phyloP scores from a whole-genome alignment of 1,139 yeast species.

The Diutina siamensis region DNA sequence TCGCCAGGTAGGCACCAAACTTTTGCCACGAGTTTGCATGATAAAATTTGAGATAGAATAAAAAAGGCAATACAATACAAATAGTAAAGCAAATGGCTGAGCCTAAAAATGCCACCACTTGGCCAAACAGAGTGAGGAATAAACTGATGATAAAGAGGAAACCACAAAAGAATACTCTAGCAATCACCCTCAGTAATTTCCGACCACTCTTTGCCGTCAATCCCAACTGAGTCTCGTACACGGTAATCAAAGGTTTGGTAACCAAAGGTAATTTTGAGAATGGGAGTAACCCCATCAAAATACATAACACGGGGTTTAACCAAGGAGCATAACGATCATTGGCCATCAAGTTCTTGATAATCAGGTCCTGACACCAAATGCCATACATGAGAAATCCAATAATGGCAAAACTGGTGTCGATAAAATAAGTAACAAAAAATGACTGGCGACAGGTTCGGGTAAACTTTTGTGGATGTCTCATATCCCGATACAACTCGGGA shows the following conservation, averaged over 20 bases:
- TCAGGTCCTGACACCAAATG: constrained; percentile 22
- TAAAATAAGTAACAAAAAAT: constrained; percentile 21
- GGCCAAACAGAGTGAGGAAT: constrained; percentile 47
- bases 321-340: constrained; percentile 22
- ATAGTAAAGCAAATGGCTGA: constrained; percentile 46
- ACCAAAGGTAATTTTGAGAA: constrained; percentile 31
- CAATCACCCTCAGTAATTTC: constrained; percentile 14
- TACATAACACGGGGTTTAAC: constrained; percentile 20
- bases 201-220: constrained; percentile 14
- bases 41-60: constrained; percentile 37
- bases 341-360: constrained; percentile 28
- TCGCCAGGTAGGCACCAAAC: constrained; percentile 32
- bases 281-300: constrained; percentile 30
- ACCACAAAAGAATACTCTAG: constrained; percentile 16
- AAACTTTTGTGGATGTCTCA: constrained; percentile 58
- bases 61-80: constrained; percentile 45
- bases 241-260: constrained; percentile 29
- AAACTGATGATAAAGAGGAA: constrained; percentile 24
- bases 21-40: constrained; percentile 18
- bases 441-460: constrained; percentile 16
- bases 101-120: constrained; percentile 44
- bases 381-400: constrained; percentile 41
- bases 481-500: constrained; percentile 69
- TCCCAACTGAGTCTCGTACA: constrained; percentile 18
- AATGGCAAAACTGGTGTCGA: constrained; percentile 40